phyloP scores from a whole-genome alignment of 371 early-diverging fungal genomes.

The Cokeromyces recurvatus region DNA sequence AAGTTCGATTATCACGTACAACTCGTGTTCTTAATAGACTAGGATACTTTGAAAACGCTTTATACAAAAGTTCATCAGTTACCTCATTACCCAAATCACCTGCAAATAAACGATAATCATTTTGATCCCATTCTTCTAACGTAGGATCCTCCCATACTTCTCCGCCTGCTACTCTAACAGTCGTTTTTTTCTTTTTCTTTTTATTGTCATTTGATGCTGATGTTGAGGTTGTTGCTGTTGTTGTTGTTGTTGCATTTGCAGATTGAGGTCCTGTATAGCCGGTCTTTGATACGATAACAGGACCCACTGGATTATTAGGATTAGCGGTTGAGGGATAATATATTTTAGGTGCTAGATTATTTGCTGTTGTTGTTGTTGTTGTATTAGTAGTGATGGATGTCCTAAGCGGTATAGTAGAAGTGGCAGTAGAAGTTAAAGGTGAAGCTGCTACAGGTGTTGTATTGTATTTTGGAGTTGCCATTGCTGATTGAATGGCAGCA shows the following conservation, averaged over 20 bases:
- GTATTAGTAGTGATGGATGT: not conserved
- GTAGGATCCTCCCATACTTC: constrained; percentile 94
- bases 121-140: constrained; percentile 85
- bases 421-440: constrained; percentile 1
- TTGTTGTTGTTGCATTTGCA: constrained; percentile 5
- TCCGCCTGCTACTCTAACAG: constrained; percentile 85
- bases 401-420: not conserved
- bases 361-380: not conserved
- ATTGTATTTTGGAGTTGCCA: not conserved
- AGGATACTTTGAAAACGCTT: constrained; percentile 78
- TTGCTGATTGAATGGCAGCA: not conserved
- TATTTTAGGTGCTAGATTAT: constrained; percentile 5
- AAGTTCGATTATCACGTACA: constrained; percentile 72
- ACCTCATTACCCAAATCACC: constrained; percentile 91
- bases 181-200: constrained; percentile 52
- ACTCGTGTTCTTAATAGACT: constrained; percentile 74
- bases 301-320: constrained; percentile 12
- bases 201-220: not conserved
- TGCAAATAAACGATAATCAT: constrained; percentile 83
- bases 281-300: constrained; percentile 13
- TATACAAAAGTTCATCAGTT: constrained; percentile 71
- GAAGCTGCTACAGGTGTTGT: constrained; percentile 6
- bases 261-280: constrained; percentile 18
- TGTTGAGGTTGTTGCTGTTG: not conserved
- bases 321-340: constrained; percentile 15